Evolutionary conservation across 208 protist genomes (phyloP), one percentile per base, ranked within the genome.

Genomic region (Spongospora subterranea): DNA sequence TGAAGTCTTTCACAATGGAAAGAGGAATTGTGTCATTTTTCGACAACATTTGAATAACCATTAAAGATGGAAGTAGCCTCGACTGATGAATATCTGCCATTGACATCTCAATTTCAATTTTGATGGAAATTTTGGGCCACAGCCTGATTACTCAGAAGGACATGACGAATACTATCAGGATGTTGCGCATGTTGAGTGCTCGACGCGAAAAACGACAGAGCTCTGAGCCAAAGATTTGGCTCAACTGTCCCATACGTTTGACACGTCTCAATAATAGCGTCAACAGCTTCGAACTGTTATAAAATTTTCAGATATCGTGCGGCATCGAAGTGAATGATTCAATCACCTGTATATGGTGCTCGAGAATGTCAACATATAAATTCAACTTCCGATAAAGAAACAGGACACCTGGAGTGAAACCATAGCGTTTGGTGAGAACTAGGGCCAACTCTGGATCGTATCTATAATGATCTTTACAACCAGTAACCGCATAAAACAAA

Each of bases 381-480:
- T 82, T 82, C n/a, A 82, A 43, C 40, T 82, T 82, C 71, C 35
- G 71, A 82, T 82, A 82, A 6, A 82, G 71, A n/a, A 82, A 82
- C 17, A 82, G n/a, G 13, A 82, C n/a, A 20, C 71, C 71, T 43
- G 71, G 17, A 39, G 71, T 82, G n/a, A 82, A 82, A 20, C 40
- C 40, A 43, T 82, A 82, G 11, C 71, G 71, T n/a, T 82, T 82
- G 17, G 40, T n/a, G 11, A 82, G 71, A 45, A 82, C 71, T 45
- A 82, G 71, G 13, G 71, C 71, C n/a, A 82, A n/a, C n/a, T 82
- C 71, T 82, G 71, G 71, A 43, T 82, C 71, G 71, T 82, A 82
- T 43, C 71, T 82, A 43, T 40, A 6, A 35, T 20, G 17, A 45
- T 6, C 17, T n/a, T 35, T 35, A 35, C 6, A 20, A 82, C 11